Percentiles rank a stretch among this genome's conserved stretches.
Evolutionary conservation across 495 filamentous ascomycete species (phyloP).

Genomic region (Annulohypoxylon moriforme): DNA sequence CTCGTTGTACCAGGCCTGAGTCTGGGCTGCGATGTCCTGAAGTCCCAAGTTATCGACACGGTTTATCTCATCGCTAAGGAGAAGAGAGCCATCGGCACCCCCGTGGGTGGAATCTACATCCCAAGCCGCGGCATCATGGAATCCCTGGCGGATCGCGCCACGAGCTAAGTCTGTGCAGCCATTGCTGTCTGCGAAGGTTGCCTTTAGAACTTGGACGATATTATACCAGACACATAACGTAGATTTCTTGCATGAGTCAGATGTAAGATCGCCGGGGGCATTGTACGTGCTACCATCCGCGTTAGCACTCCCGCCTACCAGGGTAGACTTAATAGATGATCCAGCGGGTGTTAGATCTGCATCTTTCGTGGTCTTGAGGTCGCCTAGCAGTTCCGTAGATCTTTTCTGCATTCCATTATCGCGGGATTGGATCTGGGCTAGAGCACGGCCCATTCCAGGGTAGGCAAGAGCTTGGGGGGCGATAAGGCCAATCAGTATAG

Average conservation of each 20-base stretch:
- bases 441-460: slow-evolving; percentile 44
- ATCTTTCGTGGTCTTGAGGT: slow-evolving; percentile 42
- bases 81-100: slow-evolving; percentile 56
- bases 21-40: slow-evolving; percentile 47
- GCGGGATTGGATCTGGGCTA: slow-evolving; percentile 39
- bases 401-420: slow-evolving; percentile 33
- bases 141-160: slow-evolving; percentile 55
- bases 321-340: slow-evolving; percentile 43
- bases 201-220: slow-evolving; percentile 53
- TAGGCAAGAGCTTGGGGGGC: slow-evolving; percentile 34
- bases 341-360: slow-evolving; percentile 38
- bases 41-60: slow-evolving; percentile 49
- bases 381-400: slow-evolving; percentile 50
- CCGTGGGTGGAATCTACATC: slow-evolving; percentile 48
- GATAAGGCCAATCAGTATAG: slow-evolving; percentile 17
- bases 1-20: slow-evolving; percentile 46
- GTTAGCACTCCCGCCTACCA: slow-evolving; percentile 41
- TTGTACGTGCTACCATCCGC: slow-evolving; percentile 37
- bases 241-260: slow-evolving; percentile 46
- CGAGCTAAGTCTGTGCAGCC: slow-evolving; percentile 48
- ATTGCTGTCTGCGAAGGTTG: slow-evolving; percentile 39
- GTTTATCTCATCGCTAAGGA: slow-evolving; percentile 48
- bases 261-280: slow-evolving; percentile 39
- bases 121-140: slow-evolving; percentile 55
- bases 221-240: slow-evolving; percentile 58